Percentiles rank a stretch among this genome's conserved stretches.
Conservation (phyloP, 768 basidiomycete species). For the Russula olivacea region DNA sequence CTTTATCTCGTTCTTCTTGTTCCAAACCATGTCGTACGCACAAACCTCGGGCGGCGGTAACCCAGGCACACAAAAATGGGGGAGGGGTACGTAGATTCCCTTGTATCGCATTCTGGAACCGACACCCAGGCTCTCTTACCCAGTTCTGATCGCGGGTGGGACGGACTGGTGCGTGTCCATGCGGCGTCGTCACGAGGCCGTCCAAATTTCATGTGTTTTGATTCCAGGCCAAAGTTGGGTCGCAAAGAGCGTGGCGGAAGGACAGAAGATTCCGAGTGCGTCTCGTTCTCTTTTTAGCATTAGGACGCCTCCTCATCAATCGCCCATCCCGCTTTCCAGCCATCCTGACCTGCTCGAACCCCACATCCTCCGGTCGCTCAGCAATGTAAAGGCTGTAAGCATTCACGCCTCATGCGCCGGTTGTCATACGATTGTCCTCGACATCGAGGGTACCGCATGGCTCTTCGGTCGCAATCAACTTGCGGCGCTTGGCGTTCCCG, state of each 20-base stretch:
- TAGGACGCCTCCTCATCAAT: background rate
- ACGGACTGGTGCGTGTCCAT: constrained; percentile 68
- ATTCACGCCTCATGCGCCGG: constrained; percentile 71
- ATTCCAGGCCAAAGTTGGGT: constrained; percentile 17
- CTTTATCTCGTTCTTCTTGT: constrained; percentile 16
- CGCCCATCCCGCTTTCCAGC: constrained; percentile 29
- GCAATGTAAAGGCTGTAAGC: constrained; percentile 67
- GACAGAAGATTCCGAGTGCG: constrained; percentile 22
- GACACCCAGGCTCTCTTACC: constrained; percentile 20
- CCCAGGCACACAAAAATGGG: constrained; percentile 24
- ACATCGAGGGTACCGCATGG: constrained; percentile 76
- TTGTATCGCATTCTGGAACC: constrained; percentile 13
- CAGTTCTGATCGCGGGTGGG: constrained; percentile 82
- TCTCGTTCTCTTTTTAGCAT: background rate
- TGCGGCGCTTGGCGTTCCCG: constrained; percentile 56
- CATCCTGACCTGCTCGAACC: constrained; percentile 83
- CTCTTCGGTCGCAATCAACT: constrained; percentile 82
- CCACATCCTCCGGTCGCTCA: constrained; percentile 81
- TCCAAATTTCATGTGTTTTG: constrained; percentile 18
- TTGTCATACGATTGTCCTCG: constrained; percentile 72
- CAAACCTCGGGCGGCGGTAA: constrained; percentile 10
- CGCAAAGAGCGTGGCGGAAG: constrained; percentile 25
- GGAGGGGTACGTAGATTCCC: constrained; percentile 20
- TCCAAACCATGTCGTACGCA: constrained; percentile 23
- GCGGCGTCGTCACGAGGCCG: constrained; percentile 23